Evolutionary conservation across 2,329 filamentous ascomycete genomes (phyloP).

Genomic region (Calcarisporium arbuscula): DNA sequence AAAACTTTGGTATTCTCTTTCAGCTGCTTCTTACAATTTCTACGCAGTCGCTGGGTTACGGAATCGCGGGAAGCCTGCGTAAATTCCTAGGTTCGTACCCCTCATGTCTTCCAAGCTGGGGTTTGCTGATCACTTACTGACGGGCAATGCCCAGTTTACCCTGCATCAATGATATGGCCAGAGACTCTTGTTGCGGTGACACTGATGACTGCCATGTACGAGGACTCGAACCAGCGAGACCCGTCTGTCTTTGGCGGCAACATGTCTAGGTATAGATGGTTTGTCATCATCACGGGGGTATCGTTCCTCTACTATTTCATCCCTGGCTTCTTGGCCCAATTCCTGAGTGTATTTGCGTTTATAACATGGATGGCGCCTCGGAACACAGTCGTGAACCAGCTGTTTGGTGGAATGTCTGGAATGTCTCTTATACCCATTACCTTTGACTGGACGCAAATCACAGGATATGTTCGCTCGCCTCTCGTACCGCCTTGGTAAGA

Average conservation of each 20-base stretch:
- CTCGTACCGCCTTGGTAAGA: slow-evolving; percentile 61
- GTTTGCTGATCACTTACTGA: slow-evolving; percentile 6
- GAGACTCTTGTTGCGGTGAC: slow-evolving; percentile 59
- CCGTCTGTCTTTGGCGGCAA: slow-evolving; percentile 53
- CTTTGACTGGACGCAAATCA: slow-evolving; percentile 70
- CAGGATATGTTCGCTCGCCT: slow-evolving; percentile 62
- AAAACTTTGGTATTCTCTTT: slow-evolving; percentile 60
- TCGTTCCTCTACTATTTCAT: slow-evolving; percentile 64
- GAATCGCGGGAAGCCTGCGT: slow-evolving; percentile 61
- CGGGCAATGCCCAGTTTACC: slow-evolving; percentile 40
- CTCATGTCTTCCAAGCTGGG: not conserved
- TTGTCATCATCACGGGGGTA: slow-evolving; percentile 48
- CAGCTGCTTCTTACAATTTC: slow-evolving; percentile 62
- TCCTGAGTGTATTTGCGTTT: slow-evolving; percentile 64
- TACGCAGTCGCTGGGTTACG: slow-evolving; percentile 64
- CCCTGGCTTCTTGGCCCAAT: slow-evolving; percentile 63
- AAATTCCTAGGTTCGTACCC: slow-evolving; percentile 48
- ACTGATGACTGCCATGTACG: slow-evolving; percentile 68
- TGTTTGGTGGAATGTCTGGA: slow-evolving; percentile 65
- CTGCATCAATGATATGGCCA: slow-evolving; percentile 71
- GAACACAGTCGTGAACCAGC: slow-evolving; percentile 61
- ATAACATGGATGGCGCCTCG: slow-evolving; percentile 66
- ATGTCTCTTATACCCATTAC: slow-evolving; percentile 64
- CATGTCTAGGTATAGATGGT: slow-evolving; percentile 62
- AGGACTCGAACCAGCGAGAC: slow-evolving; percentile 44